A percentile compares a stretch with the other conserved stretches of the same genome.
Conservation (phyloP, 179 eudicot genomes). For the Silene coronaria region DNA sequence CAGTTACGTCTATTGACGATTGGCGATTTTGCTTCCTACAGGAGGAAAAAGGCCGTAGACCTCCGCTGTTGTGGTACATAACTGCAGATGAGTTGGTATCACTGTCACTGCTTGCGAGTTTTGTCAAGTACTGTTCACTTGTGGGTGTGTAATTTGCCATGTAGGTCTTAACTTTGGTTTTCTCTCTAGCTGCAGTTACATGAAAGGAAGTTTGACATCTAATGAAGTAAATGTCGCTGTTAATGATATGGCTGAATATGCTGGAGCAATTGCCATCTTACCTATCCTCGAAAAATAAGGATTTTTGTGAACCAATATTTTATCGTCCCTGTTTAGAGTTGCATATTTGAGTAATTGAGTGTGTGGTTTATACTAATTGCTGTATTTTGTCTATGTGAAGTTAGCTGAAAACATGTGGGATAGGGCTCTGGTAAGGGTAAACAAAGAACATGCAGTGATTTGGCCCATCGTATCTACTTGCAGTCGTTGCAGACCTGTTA, state of each 20-base stretch:
- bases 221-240: slow-evolving; percentile 87
- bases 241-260: slow-evolving; percentile 73
- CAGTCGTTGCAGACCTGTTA: too few relatives aligned
- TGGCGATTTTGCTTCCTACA: slow-evolving; percentile 11
- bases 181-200: slow-evolving; percentile 48
- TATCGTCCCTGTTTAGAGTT: too few relatives aligned
- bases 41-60: slow-evolving; percentile 76
- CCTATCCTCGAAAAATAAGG: slow-evolving; percentile 59
- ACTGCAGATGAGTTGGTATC: slow-evolving; percentile 67
- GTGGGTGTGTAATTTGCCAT: neutral
- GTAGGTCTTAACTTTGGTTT: slow-evolving; percentile 9
- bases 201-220: slow-evolving; percentile 82
- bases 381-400: too few relatives aligned
- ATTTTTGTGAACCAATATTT: too few relatives aligned
- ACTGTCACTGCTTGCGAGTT: slow-evolving; percentile 67
- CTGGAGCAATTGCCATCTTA: slow-evolving; percentile 75
- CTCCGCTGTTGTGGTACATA: slow-evolving; percentile 78
- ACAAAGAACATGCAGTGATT: too few relatives aligned
- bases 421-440: too few relatives aligned
- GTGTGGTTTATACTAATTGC: too few relatives aligned
- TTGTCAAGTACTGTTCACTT: neutral
- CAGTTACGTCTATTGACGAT: neutral
- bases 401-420: too few relatives aligned
- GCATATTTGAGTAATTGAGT: too few relatives aligned
- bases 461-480: too few relatives aligned